Evolutionary conservation across 2,329 filamentous ascomycete species (phyloP), one percentile per base, ranked within the genome.

Genomic region (Bisporella sp.): DNA sequence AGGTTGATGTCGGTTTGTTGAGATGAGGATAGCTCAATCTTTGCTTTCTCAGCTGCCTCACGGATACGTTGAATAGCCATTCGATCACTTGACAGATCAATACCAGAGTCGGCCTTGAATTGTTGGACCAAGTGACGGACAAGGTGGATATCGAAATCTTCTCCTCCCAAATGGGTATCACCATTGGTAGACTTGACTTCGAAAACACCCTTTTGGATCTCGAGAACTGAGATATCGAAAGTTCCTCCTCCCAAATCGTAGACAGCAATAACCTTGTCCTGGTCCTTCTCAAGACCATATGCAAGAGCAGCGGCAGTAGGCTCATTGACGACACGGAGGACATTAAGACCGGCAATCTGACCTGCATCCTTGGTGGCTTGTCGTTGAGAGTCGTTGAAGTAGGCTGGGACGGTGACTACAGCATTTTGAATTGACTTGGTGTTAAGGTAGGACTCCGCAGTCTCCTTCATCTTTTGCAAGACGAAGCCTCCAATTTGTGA

Each of bases 61-160:
- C 92, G 91, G 71, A 97, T 96, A 83, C 92, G 86, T 82, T 96
- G 92, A 68, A 97, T 95, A 63, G 92, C 92, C 91, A 96, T 96
- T 71, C 92, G 90, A 77, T 97, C 92, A 67, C 74, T 76, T 53
- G 89, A 87, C 61, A 97, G 82, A 69, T 97, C 92, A 59, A 96
- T 87, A 57, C 87, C 85, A 58, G 89, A 89, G 62, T 95, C 89
- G 75, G 89, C 92, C 87, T 96, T 96, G 82, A 96, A 97, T 68
- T 95, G 85, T 71, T 89, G 79, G 59, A 96, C 89, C 53, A 97
- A 79, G 79, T 96, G 86, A 68, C 90, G 90, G 67, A 96, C 92
- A 52, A 97, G 85, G 66, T 82, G 83, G 67, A 96, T 96, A 69
- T 97, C 92, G 67, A 96, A 97, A 73, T 97, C 92, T 72, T 97